Conservation (phyloP, 139 green algal genomes). For the Volvox africanus region DNA sequence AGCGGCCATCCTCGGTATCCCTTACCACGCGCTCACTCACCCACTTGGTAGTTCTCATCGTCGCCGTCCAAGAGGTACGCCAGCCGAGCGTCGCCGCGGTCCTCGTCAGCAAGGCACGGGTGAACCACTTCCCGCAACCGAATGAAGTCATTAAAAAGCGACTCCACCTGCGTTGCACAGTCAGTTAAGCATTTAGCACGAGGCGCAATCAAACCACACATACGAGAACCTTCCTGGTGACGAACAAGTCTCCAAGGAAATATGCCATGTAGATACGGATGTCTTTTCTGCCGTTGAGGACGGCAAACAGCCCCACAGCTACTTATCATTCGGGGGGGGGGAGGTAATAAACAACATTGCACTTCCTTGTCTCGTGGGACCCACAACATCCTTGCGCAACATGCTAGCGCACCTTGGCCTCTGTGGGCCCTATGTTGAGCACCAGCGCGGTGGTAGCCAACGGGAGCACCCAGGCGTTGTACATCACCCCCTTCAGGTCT, state of each 20-base stretch:
- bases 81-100: not conserved
- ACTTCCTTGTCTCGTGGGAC: not conserved
- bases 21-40: not conserved
- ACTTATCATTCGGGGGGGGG: too few species aligned
- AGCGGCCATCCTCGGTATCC: too few species aligned
- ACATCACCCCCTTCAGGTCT: slow-evolving; percentile 77
- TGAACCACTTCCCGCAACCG: slow-evolving; percentile 49
- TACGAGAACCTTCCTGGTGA: not conserved
- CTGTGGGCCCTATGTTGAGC: slow-evolving; percentile 62
- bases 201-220: too few species aligned
- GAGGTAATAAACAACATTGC: too few species aligned
- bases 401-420: slow-evolving; percentile 64
- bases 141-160: slow-evolving; percentile 67
- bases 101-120: not conserved
- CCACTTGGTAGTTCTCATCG: slow-evolving; percentile 52
- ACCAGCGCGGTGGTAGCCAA: slow-evolving; percentile 67
- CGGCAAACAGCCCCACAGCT: not conserved
- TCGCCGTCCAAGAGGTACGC: slow-evolving; percentile 39
- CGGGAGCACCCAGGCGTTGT: slow-evolving; percentile 62
- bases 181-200: too few species aligned
- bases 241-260: not conserved
- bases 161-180: slow-evolving; percentile 52
- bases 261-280: not conserved
- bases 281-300: not conserved
- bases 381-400: not conserved